Percentiles rank a stretch among this genome's conserved stretches.
Conservation (phyloP, 805 yeast genomes). For the Saturnispora ahearnii region DNA sequence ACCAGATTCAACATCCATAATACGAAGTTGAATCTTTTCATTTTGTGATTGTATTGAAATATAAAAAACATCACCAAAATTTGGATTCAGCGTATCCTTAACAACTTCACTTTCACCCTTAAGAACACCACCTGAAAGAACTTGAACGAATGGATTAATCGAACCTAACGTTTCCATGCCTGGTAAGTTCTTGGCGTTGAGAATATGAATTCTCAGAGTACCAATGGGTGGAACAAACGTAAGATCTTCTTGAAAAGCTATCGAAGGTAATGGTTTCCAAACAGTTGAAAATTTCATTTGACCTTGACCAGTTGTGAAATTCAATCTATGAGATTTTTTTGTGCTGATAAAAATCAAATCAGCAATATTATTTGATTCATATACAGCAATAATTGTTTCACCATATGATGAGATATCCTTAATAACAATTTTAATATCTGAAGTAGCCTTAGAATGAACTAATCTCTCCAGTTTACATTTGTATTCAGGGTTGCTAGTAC, state of each 20-base stretch:
- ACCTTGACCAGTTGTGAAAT: slow-evolving; percentile 43
- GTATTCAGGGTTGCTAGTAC: slow-evolving; percentile 68
- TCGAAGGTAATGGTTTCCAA: slow-evolving; percentile 65
- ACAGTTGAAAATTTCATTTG: slow-evolving; percentile 43
- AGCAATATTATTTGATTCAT: slow-evolving; percentile 41
- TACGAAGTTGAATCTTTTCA: slow-evolving; percentile 48
- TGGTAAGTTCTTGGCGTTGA: slow-evolving; percentile 42
- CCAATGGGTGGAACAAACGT: slow-evolving; percentile 56
- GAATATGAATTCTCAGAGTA: slow-evolving; percentile 49
- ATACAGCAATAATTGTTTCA: slow-evolving; percentile 44
- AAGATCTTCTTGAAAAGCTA: slow-evolving; percentile 36
- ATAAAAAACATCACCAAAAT: slow-evolving; percentile 49
- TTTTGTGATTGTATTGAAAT: slow-evolving; percentile 52
- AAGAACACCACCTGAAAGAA: slow-evolving; percentile 48
- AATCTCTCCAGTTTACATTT: slow-evolving; percentile 53
- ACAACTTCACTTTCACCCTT: slow-evolving; percentile 47
- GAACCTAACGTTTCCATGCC: slow-evolving; percentile 60
- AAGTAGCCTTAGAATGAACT: slow-evolving; percentile 48
- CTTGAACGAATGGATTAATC: slow-evolving; percentile 65
- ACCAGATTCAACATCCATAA: slow-evolving; percentile 61
- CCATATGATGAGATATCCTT: slow-evolving; percentile 49
- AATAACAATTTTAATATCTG: slow-evolving; percentile 47
- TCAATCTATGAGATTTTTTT: slow-evolving; percentile 42
- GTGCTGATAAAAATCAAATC: slow-evolving; percentile 42
- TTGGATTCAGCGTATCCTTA: slow-evolving; percentile 46